Percentiles rank a stretch among this genome's conserved stretches.
Evolutionary conservation across 306 rosid species (phyloP).

Genomic region (Phaseolus lunatus): DNA sequence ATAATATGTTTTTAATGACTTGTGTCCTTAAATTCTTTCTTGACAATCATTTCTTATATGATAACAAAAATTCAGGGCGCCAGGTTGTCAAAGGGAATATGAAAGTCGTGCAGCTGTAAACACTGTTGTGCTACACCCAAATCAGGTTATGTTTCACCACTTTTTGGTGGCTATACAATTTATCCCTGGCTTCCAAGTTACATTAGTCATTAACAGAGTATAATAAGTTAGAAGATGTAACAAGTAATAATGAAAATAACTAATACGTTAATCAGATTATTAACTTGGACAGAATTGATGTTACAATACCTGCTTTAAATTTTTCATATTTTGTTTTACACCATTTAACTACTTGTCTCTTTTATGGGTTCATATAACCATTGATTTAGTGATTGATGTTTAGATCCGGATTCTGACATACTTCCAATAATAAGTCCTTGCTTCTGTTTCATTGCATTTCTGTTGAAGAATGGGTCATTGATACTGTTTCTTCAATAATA

Average conservation of each 20-base stretch:
- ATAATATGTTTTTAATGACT: constrained; percentile 1
- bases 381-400: constrained; percentile 25
- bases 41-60: constrained; percentile 38
- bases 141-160: constrained; percentile 70
- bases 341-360: constrained; percentile 6
- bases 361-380: constrained; percentile 22
- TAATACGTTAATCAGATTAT: constrained; percentile 22
- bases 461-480: constrained; percentile 29
- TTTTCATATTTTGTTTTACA: constrained; percentile 20
- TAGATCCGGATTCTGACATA: constrained; percentile 37
- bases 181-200: constrained; percentile 1
- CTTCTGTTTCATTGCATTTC: constrained; percentile 27
- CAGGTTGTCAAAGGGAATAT: constrained; percentile 98
- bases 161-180: constrained; percentile 33
- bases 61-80: constrained; percentile 72
- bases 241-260: not conserved
- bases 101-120: constrained; percentile 99
- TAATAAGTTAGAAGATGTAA: constrained; percentile 21
- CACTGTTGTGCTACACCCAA: constrained; percentile 96
- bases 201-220: constrained; percentile 1
- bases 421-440: constrained; percentile 4
- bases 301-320: constrained; percentile 18
- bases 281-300: constrained; percentile 19
- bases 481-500: constrained; percentile 35
- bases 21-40: constrained; percentile 18